Conservation (phyloP, 768 basidiomycete species). For the Mycena alexandri region DNA sequence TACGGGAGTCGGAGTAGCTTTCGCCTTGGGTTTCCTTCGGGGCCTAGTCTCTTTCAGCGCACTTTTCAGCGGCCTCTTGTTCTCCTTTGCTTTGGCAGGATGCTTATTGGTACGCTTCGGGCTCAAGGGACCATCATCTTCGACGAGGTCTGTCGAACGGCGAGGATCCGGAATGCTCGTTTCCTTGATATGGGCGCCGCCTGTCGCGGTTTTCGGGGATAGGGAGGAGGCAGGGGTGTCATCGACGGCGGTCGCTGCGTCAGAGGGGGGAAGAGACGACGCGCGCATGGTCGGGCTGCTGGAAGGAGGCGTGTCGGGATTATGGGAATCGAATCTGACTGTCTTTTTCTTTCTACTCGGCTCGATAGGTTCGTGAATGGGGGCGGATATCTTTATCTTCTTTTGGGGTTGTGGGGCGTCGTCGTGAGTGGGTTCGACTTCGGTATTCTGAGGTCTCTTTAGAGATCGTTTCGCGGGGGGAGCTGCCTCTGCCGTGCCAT, state of each 20-base stretch:
- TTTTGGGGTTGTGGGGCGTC: constrained; percentile 8
- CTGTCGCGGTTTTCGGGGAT: not conserved
- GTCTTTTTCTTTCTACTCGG: constrained; percentile 11
- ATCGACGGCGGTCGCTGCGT: constrained; percentile 17
- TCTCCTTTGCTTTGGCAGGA: not conserved
- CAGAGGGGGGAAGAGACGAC: constrained; percentile 27
- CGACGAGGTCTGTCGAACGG: not conserved
- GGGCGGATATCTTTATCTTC: constrained; percentile 5
- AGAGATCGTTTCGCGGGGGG: not conserved
- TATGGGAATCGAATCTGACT: constrained; percentile 5
- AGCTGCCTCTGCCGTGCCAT: not conserved
- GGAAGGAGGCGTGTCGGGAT: constrained; percentile 14
- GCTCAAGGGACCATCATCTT: not conserved
- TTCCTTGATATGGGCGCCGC: constrained; percentile 4
- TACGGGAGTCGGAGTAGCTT: not conserved
- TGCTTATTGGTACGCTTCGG: not conserved
- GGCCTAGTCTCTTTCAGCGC: not conserved
- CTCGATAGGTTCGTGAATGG: not conserved
- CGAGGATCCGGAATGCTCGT: not conserved
- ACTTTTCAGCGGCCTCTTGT: constrained; percentile 5
- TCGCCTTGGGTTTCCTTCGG: constrained; percentile 1
- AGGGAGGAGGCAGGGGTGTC: constrained; percentile 11
- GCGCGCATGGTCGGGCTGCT: constrained; percentile 29
- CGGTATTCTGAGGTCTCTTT: constrained; percentile 12
- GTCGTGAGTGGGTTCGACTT: not conserved